Percentiles rank a stretch among this genome's conserved stretches.
phyloP scores from a whole-genome alignment of 2,329 filamentous ascomycete species.

The Pseudogymnoascus sp. region DNA sequence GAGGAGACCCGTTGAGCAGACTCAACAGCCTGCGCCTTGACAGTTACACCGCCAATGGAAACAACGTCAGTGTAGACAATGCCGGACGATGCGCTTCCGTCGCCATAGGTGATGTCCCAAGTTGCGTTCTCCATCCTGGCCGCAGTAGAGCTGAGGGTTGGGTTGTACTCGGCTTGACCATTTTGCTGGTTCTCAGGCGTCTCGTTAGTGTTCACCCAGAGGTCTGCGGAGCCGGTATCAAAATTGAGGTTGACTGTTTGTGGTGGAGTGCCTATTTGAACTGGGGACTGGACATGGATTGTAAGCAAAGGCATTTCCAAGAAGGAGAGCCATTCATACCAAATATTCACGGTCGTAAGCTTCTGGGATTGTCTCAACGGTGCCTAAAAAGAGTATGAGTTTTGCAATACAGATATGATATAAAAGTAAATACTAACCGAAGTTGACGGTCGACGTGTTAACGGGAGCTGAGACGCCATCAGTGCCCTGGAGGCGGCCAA shows the following conservation, averaged over 20 bases:
- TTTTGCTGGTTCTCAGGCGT: conserved; percentile 15
- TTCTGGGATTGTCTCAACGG: conserved; percentile 4
- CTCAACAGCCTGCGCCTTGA: conserved; percentile 18
- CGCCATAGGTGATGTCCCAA: conserved; percentile 24
- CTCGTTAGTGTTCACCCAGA: conserved; percentile 23
- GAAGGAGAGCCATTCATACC: not conserved
- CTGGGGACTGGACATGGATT: conserved; percentile 11
- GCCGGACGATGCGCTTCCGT: conserved; percentile 26
- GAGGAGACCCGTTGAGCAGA: conserved; percentile 17
- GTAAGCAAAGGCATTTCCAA: not conserved
- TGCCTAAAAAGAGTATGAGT: not conserved
- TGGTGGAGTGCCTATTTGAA: conserved; percentile 19
- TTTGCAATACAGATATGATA: not conserved
- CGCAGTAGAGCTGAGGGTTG: conserved; percentile 14
- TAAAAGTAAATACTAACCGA: conserved; percentile 1
- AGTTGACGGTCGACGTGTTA: not conserved
- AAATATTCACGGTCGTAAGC: conserved; percentile 9
- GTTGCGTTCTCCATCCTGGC: conserved; percentile 14
- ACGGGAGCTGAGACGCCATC: conserved; percentile 11
- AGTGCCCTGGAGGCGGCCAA: conserved; percentile 6
- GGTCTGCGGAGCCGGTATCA: conserved; percentile 22
- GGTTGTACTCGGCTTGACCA: conserved; percentile 19
- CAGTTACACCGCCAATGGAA: conserved; percentile 16
- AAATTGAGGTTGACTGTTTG: conserved; percentile 21
- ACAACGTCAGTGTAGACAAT: conserved; percentile 19